A percentile compares a stretch with the other conserved stretches of the same genome.
Conservation (phyloP, 2,329 filamentous ascomycete species). For the Colletotrichum simmondsii region DNA sequence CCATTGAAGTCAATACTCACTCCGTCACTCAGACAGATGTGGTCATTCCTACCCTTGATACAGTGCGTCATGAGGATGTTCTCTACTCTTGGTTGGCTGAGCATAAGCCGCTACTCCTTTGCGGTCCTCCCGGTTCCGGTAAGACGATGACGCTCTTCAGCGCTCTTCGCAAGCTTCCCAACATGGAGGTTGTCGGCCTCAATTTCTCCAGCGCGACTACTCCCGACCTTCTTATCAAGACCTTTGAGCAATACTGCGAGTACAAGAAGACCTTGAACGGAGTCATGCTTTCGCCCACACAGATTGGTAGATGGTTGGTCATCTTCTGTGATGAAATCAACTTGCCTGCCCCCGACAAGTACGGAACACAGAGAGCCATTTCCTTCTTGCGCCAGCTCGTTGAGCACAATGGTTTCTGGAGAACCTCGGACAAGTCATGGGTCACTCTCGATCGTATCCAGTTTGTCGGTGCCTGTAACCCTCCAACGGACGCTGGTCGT, state of each 20-base stretch:
- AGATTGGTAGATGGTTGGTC: slow-evolving; percentile 97
- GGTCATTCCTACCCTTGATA: slow-evolving; percentile 97
- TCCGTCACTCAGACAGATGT: slow-evolving; percentile 98
- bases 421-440: slow-evolving; percentile 97
- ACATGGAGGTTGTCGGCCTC: slow-evolving; percentile 98
- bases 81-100: slow-evolving; percentile 99
- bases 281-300: slow-evolving; percentile 92
- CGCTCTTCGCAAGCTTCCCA: slow-evolving; percentile 93
- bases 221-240: slow-evolving; percentile 97
- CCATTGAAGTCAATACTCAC: slow-evolving; percentile 97
- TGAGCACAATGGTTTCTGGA: slow-evolving; percentile 99
- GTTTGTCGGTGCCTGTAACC: slow-evolving; percentile 98
- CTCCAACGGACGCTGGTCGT: slow-evolving; percentile 95
- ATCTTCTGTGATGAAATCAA: slow-evolving; percentile 99
- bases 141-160: slow-evolving; percentile 99
- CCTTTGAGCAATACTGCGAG: slow-evolving; percentile 99
- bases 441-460: slow-evolving; percentile 97
- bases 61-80: slow-evolving; percentile 97
- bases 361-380: slow-evolving; percentile 96
- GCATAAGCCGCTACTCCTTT: slow-evolving; percentile 95
- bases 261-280: slow-evolving; percentile 99
- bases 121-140: slow-evolving; percentile 96
- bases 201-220: slow-evolving; percentile 99
- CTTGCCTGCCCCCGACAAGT: slow-evolving; percentile 95
- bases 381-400: slow-evolving; percentile 97